Evolutionary conservation across 2,329 filamentous ascomycete species (phyloP).

Genomic region (Fusarium stilboides): DNA sequence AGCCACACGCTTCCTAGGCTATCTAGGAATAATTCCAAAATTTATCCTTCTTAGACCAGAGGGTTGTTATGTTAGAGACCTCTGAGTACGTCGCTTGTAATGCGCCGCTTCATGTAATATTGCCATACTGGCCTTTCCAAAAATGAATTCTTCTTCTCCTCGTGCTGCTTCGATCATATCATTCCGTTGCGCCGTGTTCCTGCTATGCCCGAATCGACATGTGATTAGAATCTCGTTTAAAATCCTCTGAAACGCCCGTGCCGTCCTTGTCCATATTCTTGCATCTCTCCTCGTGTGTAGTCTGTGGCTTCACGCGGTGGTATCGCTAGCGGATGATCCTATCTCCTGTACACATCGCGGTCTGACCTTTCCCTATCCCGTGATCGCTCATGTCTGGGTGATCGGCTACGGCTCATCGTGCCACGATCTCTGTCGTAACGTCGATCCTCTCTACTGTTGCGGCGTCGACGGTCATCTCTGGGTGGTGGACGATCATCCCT

Average conservation of each 20-base stretch:
- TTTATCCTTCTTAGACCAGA: slow-evolving; percentile 24
- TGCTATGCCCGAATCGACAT: slow-evolving; percentile 29
- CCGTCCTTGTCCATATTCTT: slow-evolving; percentile 9
- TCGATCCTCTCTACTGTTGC: slow-evolving; percentile 56
- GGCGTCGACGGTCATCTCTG: slow-evolving; percentile 52
- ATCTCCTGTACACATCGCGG: slow-evolving; percentile 67
- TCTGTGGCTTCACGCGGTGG: slow-evolving; percentile 1
- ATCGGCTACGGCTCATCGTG: slow-evolving; percentile 60
- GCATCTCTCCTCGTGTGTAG: not conserved
- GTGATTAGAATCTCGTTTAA: slow-evolving; percentile 18
- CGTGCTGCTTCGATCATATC: slow-evolving; percentile 16
- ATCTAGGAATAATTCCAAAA: slow-evolving; percentile 18
- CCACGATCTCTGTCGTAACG: slow-evolving; percentile 60
- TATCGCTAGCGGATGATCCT: slow-evolving; percentile 42
- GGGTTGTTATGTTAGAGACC: slow-evolving; percentile 4
- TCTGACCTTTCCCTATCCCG: slow-evolving; percentile 63
- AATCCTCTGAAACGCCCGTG: slow-evolving; percentile 40
- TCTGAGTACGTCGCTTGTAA: slow-evolving; percentile 6
- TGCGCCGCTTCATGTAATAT: slow-evolving; percentile 30
- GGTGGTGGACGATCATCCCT: slow-evolving; percentile 53
- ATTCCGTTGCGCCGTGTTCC: slow-evolving; percentile 41
- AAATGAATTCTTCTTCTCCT: slow-evolving; percentile 12
- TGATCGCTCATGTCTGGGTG: slow-evolving; percentile 57
- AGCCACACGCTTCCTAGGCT: slow-evolving; percentile 15
- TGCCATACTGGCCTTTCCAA: slow-evolving; percentile 28